These are phyloP conservation scores for Cyberlindnera samutprakarnensis DNA, from an alignment of 805 yeast genomes.

Conservation along the genomic window DNA sequence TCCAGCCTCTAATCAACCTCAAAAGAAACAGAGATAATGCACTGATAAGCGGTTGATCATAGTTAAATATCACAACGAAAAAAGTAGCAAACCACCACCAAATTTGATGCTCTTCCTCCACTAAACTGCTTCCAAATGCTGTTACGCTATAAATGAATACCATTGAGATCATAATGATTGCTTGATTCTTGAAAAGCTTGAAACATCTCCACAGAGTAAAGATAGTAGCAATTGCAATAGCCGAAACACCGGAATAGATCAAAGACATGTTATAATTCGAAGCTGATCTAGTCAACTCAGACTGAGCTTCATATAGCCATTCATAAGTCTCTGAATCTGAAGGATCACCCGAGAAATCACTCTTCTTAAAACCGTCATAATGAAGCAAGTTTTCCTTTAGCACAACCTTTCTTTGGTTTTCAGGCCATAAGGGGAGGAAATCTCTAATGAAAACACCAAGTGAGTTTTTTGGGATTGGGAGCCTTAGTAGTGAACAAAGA, in stretches of 20 bases:
- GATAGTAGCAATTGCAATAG: conserved; percentile 16
- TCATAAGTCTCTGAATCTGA: conserved; percentile 12
- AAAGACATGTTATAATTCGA: conserved; percentile 62
- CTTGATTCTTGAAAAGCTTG: conserved; percentile 3
- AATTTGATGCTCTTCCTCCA: conserved; percentile 93
- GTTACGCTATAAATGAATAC: conserved; percentile 39
- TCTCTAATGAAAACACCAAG: conserved; percentile 65
- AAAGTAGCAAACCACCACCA: conserved; percentile 72
- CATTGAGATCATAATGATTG: conserved; percentile 14
- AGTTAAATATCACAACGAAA: conserved; percentile 13
- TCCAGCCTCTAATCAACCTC: conserved; percentile 75
- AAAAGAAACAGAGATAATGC: conserved; percentile 25
- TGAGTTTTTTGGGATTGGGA: conserved; percentile 87
- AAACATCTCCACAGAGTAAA: conserved; percentile 4
- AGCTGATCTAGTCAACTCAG: conserved; percentile 46
- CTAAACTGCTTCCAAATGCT: conserved; percentile 79
- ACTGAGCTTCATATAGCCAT: conserved; percentile 32
- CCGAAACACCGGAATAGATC: conserved; percentile 28
- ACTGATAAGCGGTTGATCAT: conserved; percentile 5
- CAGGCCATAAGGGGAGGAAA: conserved; percentile 45
- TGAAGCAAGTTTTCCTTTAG: conserved; percentile 53
- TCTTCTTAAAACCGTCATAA: conserved; percentile 35
- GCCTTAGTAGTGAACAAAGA: conserved; percentile 62
- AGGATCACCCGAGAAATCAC: conserved; percentile 24
- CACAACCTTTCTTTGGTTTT: conserved; percentile 27